phyloP scores from a whole-genome alignment of 2,329 filamentous ascomycete species.

The Teratosphaeria destructans region DNA sequence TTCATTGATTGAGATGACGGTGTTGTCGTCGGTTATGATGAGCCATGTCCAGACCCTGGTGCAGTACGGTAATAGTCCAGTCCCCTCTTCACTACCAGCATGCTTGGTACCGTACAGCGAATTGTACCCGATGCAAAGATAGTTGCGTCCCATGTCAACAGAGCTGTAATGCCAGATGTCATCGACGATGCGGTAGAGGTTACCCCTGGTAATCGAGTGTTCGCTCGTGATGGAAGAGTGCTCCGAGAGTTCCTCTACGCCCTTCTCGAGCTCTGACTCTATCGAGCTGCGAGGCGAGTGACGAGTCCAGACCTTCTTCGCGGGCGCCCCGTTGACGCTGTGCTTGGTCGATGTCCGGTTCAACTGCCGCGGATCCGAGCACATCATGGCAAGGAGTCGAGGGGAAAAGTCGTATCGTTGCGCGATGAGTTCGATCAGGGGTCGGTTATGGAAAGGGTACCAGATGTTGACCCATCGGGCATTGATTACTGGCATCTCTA shows the following conservation, averaged over 20 bases:
- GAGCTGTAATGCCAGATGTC: constrained; percentile 69
- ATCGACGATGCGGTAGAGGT: constrained; percentile 51
- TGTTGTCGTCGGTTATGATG: constrained; percentile 57
- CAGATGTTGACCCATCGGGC: constrained; percentile 72
- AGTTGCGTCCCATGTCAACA: constrained; percentile 56
- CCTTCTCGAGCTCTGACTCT: constrained; percentile 8
- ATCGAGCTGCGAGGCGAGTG: constrained; percentile 1
- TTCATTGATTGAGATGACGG: constrained; percentile 61
- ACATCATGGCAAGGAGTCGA: constrained; percentile 54
- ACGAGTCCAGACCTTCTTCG: constrained; percentile 7
- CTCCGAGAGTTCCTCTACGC: constrained; percentile 18
- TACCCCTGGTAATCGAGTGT: constrained; percentile 19
- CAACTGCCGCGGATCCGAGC: constrained; percentile 35
- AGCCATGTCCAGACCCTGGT: constrained; percentile 59
- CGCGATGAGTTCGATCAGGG: constrained; percentile 48
- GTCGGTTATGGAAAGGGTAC: constrained; percentile 51
- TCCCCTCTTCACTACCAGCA: not conserved
- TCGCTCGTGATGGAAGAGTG: constrained; percentile 17
- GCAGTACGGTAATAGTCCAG: constrained; percentile 16
- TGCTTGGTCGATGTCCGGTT: not conserved
- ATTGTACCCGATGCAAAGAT: constrained; percentile 65
- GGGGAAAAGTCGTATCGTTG: constrained; percentile 58
- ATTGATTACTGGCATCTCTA: constrained; percentile 30
- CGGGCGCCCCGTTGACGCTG: not conserved
- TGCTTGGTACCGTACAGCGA: constrained; percentile 39